Conservation (phyloP, 1,284 basidiomycete species). For the Apiotrichum gamsii region DNA sequence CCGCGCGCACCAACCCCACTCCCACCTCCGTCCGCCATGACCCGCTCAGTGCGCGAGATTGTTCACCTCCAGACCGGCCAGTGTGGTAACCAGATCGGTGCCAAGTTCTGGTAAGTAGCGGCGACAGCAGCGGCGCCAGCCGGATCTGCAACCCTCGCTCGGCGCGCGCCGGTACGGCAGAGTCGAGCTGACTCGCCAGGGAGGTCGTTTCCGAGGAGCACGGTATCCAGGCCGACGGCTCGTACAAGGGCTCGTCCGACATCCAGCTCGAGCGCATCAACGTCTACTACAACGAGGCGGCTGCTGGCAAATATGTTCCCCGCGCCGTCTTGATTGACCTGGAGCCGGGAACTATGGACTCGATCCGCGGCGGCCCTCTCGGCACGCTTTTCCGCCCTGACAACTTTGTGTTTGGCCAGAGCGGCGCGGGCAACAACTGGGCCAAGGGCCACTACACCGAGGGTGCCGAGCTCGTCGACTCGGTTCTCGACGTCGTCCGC, state of each 20-base stretch:
- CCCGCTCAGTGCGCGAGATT: slow-evolving; percentile 73
- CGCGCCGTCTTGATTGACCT: slow-evolving; percentile 91
- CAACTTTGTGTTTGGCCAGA: slow-evolving; percentile 56
- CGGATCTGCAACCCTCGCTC: no score
- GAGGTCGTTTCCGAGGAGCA: slow-evolving; percentile 85
- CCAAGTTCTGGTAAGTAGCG: slow-evolving; percentile 97
- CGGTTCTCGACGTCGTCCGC: slow-evolving; percentile 56
- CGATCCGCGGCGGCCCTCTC: slow-evolving; percentile 63
- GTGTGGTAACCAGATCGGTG: slow-evolving; percentile 98
- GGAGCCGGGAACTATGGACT: slow-evolving; percentile 96
- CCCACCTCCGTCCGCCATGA: slow-evolving; percentile 10
- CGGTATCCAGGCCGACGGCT: slow-evolving; percentile 85
- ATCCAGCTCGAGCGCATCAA: slow-evolving; percentile 96
- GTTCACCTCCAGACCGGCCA: slow-evolving; percentile 93
- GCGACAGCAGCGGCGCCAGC: no score
- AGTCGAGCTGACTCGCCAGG: slow-evolving; percentile 23
- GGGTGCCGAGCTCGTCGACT: slow-evolving; percentile 55
- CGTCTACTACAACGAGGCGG: slow-evolving; percentile 90
- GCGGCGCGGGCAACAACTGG: slow-evolving; percentile 57
- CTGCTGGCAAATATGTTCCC: slow-evolving; percentile 86
- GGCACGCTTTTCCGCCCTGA: slow-evolving; percentile 55
- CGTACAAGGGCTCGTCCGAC: slow-evolving; percentile 87
- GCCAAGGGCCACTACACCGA: slow-evolving; percentile 54
- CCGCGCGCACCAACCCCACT: neutral
- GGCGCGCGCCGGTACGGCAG: neutral